A percentile compares a stretch with the other conserved stretches of the same genome.
Conservation (phyloP, 1,139 yeast species). For the Suhomyces kunorum region DNA sequence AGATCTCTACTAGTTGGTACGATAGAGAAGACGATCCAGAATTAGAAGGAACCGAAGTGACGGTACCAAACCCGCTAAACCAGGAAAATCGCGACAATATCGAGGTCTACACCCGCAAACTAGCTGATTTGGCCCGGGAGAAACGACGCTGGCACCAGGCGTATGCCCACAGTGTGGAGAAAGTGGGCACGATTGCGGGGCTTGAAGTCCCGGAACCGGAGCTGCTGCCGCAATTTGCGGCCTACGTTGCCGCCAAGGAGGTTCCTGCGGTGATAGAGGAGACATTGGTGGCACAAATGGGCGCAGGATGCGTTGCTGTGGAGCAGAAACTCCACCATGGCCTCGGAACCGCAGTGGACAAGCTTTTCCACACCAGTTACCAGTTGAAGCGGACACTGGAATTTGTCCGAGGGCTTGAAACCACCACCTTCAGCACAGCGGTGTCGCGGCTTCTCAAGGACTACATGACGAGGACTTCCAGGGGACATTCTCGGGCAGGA, state of each 20-base stretch:
- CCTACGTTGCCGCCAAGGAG: conserved; percentile 2
- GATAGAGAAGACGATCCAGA: conserved; percentile 33
- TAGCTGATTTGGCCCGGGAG: conserved; percentile 47
- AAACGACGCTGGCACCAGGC: conserved; percentile 50
- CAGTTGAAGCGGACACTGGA: conserved; percentile 16
- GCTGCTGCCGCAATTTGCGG: not conserved
- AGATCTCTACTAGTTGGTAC: conserved; percentile 70
- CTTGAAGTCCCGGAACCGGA: not conserved
- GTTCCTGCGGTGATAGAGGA: conserved; percentile 9
- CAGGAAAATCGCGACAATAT: conserved; percentile 17
- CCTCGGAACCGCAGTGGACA: conserved; percentile 17
- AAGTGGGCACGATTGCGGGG: conserved; percentile 7
- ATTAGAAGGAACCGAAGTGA: conserved; percentile 24
- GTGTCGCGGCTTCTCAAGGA: conserved; percentile 13
- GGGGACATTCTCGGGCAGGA: no score
- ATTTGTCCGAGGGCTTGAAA: conserved; percentile 14
- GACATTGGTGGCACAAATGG: conserved; percentile 7
- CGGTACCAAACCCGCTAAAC: conserved; percentile 21
- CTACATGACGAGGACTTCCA: conserved; percentile 15
- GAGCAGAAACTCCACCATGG: conserved; percentile 4
- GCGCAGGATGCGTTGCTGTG: conserved; percentile 1
- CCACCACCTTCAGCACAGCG: conserved; percentile 7
- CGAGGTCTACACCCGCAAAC: conserved; percentile 32
- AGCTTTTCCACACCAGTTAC: conserved; percentile 19
- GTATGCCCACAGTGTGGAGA: conserved; percentile 24